Percentiles rank a stretch among this genome's conserved stretches.
phyloP scores from a whole-genome alignment of 345 rosid species.

The Eucalyptus pauciflora region DNA sequence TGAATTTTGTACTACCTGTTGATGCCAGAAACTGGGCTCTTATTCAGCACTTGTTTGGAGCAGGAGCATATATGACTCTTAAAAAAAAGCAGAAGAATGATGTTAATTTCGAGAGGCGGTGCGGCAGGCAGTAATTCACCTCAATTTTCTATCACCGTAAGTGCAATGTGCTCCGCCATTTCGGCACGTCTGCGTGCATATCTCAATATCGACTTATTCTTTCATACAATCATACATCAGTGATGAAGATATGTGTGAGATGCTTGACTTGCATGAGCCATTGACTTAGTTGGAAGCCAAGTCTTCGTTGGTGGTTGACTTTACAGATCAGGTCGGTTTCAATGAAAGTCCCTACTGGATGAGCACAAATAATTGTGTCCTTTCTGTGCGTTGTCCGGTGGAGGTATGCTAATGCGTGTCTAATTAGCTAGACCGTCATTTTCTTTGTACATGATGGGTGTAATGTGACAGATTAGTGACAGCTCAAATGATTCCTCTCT shows the following conservation, averaged over 20 bases:
- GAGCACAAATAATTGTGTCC: neutral
- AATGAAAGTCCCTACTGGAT: neutral
- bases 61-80: neutral
- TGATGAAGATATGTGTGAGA: neutral
- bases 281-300: neutral
- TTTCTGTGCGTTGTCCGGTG: neutral
- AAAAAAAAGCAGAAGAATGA: neutral
- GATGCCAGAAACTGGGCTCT: neutral
- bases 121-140: neutral
- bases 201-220: neutral
- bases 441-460: neutral
- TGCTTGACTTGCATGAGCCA: neutral
- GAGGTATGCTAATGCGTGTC: neutral
- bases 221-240: neutral
- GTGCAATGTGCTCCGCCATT: neutral
- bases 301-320: neutral
- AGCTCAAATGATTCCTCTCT: neutral
- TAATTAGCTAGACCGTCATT: neutral
- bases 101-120: neutral
- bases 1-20: neutral
- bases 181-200: neutral
- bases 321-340: neutral
- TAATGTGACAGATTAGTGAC: neutral
- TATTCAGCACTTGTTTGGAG: neutral
- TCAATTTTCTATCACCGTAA: neutral